Conservation (phyloP, 2,329 filamentous ascomycete genomes). For the Neurospora sp. region DNA sequence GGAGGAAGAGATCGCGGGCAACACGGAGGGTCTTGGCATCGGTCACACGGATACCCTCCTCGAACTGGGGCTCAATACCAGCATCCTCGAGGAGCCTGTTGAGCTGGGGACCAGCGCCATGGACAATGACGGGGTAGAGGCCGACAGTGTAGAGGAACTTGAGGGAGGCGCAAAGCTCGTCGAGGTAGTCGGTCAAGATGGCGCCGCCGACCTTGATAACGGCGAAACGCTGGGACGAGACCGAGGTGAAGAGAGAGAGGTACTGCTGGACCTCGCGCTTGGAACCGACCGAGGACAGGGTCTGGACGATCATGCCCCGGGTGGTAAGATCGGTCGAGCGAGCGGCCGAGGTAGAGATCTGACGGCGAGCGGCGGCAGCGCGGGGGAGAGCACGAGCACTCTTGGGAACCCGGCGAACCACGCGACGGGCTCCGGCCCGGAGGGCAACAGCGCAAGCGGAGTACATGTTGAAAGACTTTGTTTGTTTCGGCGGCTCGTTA, state of each 20-base stretch:
- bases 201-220: slow-evolving; percentile 98
- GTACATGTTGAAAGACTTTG: slow-evolving; percentile 26
- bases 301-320: slow-evolving; percentile 73
- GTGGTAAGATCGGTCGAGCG: slow-evolving; percentile 46
- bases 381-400: slow-evolving; percentile 12
- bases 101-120: slow-evolving; percentile 89
- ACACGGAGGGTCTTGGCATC: slow-evolving; percentile 90
- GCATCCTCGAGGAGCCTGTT: slow-evolving; percentile 85
- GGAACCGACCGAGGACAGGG: slow-evolving; percentile 90
- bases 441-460: slow-evolving; percentile 32
- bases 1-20: slow-evolving; percentile 83
- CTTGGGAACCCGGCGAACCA: slow-evolving; percentile 24
- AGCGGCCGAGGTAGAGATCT: slow-evolving; percentile 24
- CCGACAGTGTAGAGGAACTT: slow-evolving; percentile 92
- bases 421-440: slow-evolving; percentile 33
- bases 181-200: slow-evolving; percentile 87
- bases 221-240: slow-evolving; percentile 92
- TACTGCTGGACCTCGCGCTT: slow-evolving; percentile 97
- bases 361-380: slow-evolving; percentile 17
- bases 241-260: slow-evolving; percentile 91
- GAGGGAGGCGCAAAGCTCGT: slow-evolving; percentile 80
- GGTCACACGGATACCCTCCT: slow-evolving; percentile 91
- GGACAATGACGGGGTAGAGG: slow-evolving; percentile 88
- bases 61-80: slow-evolving; percentile 88
- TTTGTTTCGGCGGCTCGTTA: neutral